Conservation (phyloP, 2,329 filamentous ascomycete species). For the Apiospora pterosperma region DNA sequence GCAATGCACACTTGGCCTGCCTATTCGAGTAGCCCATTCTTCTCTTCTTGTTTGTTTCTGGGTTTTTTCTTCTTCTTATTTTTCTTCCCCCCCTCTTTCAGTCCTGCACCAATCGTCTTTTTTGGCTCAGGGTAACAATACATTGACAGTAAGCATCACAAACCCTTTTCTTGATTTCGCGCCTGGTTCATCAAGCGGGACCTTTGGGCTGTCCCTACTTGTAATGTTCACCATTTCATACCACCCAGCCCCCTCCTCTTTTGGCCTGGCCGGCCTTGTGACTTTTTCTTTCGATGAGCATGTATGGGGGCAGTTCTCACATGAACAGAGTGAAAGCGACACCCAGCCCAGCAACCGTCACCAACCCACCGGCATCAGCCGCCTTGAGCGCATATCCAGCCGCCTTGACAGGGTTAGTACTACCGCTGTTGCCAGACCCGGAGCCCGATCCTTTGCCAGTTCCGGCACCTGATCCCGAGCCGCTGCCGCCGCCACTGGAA, state of each 20-base stretch:
- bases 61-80: too few relatives aligned
- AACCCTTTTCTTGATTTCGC: neutral
- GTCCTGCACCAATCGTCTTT: neutral
- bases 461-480: neutral
- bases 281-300: neutral
- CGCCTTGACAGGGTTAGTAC: neutral
- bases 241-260: neutral
- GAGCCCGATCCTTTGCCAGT: neutral
- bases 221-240: neutral
- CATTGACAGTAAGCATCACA: neutral
- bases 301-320: neutral
- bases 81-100: too few relatives aligned
- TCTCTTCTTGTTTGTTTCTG: neutral
- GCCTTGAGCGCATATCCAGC: neutral
- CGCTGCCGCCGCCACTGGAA: too few relatives aligned
- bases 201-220: neutral
- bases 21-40: neutral
- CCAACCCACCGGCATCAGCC: neutral
- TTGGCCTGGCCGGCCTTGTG: neutral
- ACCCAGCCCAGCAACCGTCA: constrained; percentile 8
- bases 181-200: neutral
- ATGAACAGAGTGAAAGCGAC: constrained; percentile 8
- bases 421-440: neutral
- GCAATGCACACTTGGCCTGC: too few relatives aligned
- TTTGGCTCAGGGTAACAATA: neutral